Percentiles rank a stretch among this genome's conserved stretches.
phyloP scores from a whole-genome alignment of 2,329 filamentous ascomycete species.

The Pseudocercospora fuligena region DNA sequence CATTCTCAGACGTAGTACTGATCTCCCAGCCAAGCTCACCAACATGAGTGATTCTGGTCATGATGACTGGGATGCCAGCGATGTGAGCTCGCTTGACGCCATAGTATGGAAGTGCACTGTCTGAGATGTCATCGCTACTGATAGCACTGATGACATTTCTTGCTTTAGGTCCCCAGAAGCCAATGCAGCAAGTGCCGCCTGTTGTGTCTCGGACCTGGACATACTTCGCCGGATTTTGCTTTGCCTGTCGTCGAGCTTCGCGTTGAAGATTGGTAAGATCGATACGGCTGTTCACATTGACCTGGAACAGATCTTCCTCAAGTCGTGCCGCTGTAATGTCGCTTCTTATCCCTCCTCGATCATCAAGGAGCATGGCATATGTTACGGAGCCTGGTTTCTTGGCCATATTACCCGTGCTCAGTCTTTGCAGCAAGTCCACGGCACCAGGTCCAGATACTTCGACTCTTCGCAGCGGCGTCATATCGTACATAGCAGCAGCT shows the following conservation, averaged over 20 bases:
- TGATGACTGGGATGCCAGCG: conserved; percentile 61
- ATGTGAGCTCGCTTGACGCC: conserved; percentile 56
- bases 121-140: conserved; percentile 53
- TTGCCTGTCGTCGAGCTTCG: conserved; percentile 57
- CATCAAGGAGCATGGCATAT: conserved; percentile 62
- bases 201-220: conserved; percentile 64
- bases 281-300: conserved; percentile 61
- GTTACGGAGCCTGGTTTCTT: conserved; percentile 57
- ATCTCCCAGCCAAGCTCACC: conserved; percentile 69
- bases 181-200: conserved; percentile 63
- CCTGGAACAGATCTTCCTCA: conserved; percentile 56
- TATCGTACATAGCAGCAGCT: conserved; percentile 65
- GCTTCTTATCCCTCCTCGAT: conserved; percentile 58
- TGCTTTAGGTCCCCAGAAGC: conserved; percentile 65
- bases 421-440: conserved; percentile 57
- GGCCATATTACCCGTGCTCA: conserved; percentile 58
- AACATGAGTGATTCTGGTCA: conserved; percentile 63
- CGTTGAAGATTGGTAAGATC: conserved; percentile 61
- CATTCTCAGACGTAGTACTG: conserved; percentile 63
- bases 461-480: conserved; percentile 64
- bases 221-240: conserved; percentile 45
- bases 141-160: conserved; percentile 56
- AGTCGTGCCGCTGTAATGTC: conserved; percentile 63
- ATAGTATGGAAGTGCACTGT: conserved; percentile 56
- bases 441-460: conserved; percentile 64